These are phyloP conservation scores for Saturnispora zaruensis DNA, from an alignment of 805 yeast genomes.

Conservation along the genomic window DNA sequence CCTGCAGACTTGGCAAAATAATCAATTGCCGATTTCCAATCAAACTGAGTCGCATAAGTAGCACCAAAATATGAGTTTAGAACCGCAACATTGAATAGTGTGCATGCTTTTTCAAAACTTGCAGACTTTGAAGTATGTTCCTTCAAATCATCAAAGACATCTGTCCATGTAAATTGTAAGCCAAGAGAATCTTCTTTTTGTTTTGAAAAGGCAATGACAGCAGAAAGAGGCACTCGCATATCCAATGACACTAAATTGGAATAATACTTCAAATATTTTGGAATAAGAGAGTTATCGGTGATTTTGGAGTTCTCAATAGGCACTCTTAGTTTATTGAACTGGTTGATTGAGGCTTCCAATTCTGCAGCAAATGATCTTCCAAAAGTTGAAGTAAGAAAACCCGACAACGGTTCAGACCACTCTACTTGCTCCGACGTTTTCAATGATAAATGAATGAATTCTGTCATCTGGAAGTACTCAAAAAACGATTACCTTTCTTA, in stretches of 20 bases:
- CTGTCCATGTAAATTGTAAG: conserved; percentile 70
- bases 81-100: conserved; percentile 71
- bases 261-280: conserved; percentile 56
- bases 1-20: conserved; percentile 73
- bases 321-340: conserved; percentile 50
- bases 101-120: conserved; percentile 84
- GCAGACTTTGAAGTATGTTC: conserved; percentile 52
- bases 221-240: conserved; percentile 59
- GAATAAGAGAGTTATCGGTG: conserved; percentile 28
- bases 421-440: conserved; percentile 50
- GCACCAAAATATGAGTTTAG: conserved; percentile 45
- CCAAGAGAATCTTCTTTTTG: conserved; percentile 17
- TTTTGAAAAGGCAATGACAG: conserved; percentile 19
- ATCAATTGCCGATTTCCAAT: conserved; percentile 51
- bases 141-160: conserved; percentile 45
- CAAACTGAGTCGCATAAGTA: conserved; percentile 24
- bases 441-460: conserved; percentile 24
- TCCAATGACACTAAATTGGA: conserved; percentile 76
- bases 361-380: conserved; percentile 44
- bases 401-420: conserved; percentile 55
- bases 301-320: conserved; percentile 48
- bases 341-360: conserved; percentile 45
- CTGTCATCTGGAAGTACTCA: conserved; percentile 12
- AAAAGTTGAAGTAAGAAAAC: conserved; percentile 51
- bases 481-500: not conserved